Evolutionary conservation across 129 eudicot genomes (phyloP).

Genomic region (carrot (Daucus carota)): DH1_v3.0 NC_030386.2:29532501-29533000

Average conservation of each 20-base stretch:
- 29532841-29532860: background rate
- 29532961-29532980: background rate
- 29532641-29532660: background rate
- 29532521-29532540: too few species aligned
- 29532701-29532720: constrained; percentile 3
- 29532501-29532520: background rate
- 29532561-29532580: too few species aligned
- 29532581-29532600: too few species aligned
- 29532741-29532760: background rate
- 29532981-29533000: background rate
- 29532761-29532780: background rate
- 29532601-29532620: background rate
- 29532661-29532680: constrained; percentile 3
- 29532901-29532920: background rate
- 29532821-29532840: background rate
- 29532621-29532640: background rate
- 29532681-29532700: background rate
- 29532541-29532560: too few species aligned
- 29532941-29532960: constrained; percentile 3
- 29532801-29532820: background rate
- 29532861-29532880: background rate
- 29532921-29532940: background rate
- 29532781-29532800: background rate
- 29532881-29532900: background rate
- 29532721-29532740: background rate